Percentiles rank a stretch among this genome's conserved stretches.
These are phyloP conservation scores for Ulota crispa DNA, from an alignment of 225 moss, liverwort and hornwort species.

Conservation along the genomic window DNA sequence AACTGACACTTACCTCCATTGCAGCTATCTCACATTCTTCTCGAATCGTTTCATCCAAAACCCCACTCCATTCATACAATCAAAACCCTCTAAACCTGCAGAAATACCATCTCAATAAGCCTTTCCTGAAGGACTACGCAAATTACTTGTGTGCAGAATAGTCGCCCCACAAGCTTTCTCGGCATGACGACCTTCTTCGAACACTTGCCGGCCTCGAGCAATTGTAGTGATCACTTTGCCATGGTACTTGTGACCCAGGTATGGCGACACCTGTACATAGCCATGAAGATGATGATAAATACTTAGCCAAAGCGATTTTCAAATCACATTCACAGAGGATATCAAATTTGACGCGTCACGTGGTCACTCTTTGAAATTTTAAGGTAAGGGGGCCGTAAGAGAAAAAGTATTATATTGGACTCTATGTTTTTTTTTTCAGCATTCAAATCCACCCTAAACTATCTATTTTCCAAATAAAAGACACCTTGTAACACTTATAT, in stretches of 20 bases:
- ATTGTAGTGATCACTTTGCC: conserved; percentile 79
- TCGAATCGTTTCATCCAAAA: not conserved
- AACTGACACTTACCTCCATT: not conserved
- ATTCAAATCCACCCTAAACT: too few species aligned
- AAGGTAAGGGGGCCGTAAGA: too few species aligned
- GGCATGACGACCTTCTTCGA: conserved; percentile 67
- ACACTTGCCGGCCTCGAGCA: conserved; percentile 80
- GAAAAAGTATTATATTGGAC: too few species aligned
- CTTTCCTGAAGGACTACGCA: not conserved
- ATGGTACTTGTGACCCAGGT: conserved; percentile 62
- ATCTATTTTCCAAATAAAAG: too few species aligned
- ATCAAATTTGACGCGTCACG: too few species aligned
- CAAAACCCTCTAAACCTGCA: not conserved
- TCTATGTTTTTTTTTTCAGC: too few species aligned
- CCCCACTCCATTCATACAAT: not conserved
- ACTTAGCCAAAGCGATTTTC: not conserved
- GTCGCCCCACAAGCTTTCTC: conserved; percentile 63
- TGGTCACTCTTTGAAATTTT: too few species aligned
- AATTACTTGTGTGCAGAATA: conserved; percentile 12
- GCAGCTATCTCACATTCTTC: not conserved
- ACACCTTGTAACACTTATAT: too few species aligned
- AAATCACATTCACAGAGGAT: too few species aligned
- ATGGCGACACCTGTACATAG: conserved; percentile 62
- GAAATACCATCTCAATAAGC: not conserved
- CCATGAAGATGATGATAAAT: not conserved